Conservation (phyloP, 2,329 filamentous ascomycete species). For the Stagonosporopsis chrysanthemi region DNA sequence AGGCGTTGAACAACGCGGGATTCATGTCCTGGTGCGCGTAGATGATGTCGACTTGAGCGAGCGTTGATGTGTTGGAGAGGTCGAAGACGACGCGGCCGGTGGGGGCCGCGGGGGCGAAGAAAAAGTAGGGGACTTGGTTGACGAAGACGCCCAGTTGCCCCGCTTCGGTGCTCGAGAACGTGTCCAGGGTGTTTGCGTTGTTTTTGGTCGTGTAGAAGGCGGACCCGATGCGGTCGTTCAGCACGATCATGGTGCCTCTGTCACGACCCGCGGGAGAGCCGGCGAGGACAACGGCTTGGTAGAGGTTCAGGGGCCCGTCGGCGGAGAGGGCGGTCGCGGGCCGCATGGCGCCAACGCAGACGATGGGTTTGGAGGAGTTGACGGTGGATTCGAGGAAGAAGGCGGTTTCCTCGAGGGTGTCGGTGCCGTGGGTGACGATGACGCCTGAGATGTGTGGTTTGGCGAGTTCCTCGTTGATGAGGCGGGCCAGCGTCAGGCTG, state of each 20-base stretch:
- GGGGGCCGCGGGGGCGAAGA: constrained; percentile 59
- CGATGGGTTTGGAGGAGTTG: constrained; percentile 65
- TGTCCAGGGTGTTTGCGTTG: constrained; percentile 69
- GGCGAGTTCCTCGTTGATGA: constrained; percentile 60
- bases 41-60: constrained; percentile 65
- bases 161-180: constrained; percentile 65
- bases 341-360: constrained; percentile 69
- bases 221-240: constrained; percentile 68
- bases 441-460: constrained; percentile 55
- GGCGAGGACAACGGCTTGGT: constrained; percentile 66
- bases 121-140: constrained; percentile 67
- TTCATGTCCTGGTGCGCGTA: constrained; percentile 64
- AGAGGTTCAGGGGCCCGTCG: constrained; percentile 69
- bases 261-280: constrained; percentile 54
- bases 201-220: constrained; percentile 68
- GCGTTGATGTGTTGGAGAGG: constrained; percentile 52
- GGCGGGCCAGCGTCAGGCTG: constrained; percentile 57
- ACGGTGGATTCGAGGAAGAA: constrained; percentile 69
- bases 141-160: constrained; percentile 66
- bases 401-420: constrained; percentile 69
- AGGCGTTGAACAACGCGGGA: constrained; percentile 56
- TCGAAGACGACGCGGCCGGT: constrained; percentile 55
- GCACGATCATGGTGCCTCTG: constrained; percentile 65
- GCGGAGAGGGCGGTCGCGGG: constrained; percentile 68
- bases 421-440: constrained; percentile 71